Evolutionary conservation across 2,329 filamentous ascomycete genomes (phyloP), one percentile per base, ranked within the genome.

Genomic region (Diaporthe sp.): DNA sequence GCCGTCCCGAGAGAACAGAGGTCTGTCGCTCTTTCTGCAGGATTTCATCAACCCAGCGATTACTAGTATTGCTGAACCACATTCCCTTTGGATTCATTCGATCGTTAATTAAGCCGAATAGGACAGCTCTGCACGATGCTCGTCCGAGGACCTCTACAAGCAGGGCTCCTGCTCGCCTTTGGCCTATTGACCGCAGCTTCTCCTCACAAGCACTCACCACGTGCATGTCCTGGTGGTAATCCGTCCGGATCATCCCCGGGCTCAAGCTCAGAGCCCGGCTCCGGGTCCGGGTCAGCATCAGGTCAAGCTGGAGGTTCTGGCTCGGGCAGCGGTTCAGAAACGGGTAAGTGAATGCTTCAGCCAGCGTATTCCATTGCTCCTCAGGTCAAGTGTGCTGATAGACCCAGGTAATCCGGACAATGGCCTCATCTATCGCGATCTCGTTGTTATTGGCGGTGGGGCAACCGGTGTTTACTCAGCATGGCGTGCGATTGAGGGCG

Each of bases 381-480:
- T 7, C 1, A 34, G 28, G 17, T 47, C 25, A 49, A 39, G 31
- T 25, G 12, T 53, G 20, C 63, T 68, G 15, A 68, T 25, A 12
- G 4, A 53, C 22, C 7, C 13, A 53, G 63, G 63, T 4, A 51
- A 51, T 10, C 12, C 63, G 7, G 28, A 12, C 28, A 12, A 13
- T 25, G 63, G 28, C 12, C 10, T 77, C 15, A 68, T 75, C 47
- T 25, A 51, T 7, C 58, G 67, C 12, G 78, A 80, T 63, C 75
- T 80, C 9, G 73, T 67, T 25, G 51, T 80, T 15, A 71, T 80
- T 49, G 79, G 79, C 39, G 79, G 79, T 22, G 79, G 79, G 3
- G 73, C 79, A 0, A 72, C 76, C 2, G 79, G 79, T 7, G 68
- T 61, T 1, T 78, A 78, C 67, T 68, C 79, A 4, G 79, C 78